Conservation (phyloP, 2,329 filamentous ascomycete species). For the Laburnicola sp. region DNA sequence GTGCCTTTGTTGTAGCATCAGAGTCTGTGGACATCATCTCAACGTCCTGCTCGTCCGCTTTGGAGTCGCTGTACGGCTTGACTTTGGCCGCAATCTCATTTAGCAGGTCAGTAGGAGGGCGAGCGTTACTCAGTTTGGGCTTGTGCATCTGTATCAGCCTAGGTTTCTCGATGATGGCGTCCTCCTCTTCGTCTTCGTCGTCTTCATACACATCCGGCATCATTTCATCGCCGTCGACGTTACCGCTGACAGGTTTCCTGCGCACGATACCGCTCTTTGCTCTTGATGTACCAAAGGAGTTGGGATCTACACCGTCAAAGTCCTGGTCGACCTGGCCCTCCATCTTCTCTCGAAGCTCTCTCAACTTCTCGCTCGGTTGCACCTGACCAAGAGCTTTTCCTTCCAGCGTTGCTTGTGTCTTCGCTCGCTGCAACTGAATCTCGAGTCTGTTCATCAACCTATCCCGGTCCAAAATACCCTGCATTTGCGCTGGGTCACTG, state of each 20-base stretch:
- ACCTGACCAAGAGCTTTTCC: constrained; percentile 84
- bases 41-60: constrained; percentile 60
- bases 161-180: constrained; percentile 77
- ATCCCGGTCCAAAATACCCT: constrained; percentile 91
- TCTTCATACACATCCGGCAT: constrained; percentile 46
- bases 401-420: constrained; percentile 96
- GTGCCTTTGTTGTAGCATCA: constrained; percentile 64
- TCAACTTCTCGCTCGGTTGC: constrained; percentile 86
- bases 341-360: constrained; percentile 94
- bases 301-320: constrained; percentile 64
- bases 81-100: constrained; percentile 76
- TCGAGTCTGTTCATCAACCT: constrained; percentile 90
- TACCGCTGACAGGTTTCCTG: constrained; percentile 45
- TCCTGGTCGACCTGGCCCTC: constrained; percentile 60
- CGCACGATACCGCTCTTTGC: constrained; percentile 47
- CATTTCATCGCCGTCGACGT: constrained; percentile 44
- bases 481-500: constrained; percentile 74
- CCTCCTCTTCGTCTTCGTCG: constrained; percentile 60
- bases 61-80: constrained; percentile 71
- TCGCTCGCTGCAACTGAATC: constrained; percentile 93
- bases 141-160: constrained; percentile 77
- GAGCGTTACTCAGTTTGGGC: constrained; percentile 62
- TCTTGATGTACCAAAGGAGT: constrained; percentile 61
- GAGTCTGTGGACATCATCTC: not conserved
- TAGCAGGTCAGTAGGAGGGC: constrained; percentile 67